phyloP scores from a whole-genome alignment of 257 asterid genomes.

The Solanum piurae region DNA sequence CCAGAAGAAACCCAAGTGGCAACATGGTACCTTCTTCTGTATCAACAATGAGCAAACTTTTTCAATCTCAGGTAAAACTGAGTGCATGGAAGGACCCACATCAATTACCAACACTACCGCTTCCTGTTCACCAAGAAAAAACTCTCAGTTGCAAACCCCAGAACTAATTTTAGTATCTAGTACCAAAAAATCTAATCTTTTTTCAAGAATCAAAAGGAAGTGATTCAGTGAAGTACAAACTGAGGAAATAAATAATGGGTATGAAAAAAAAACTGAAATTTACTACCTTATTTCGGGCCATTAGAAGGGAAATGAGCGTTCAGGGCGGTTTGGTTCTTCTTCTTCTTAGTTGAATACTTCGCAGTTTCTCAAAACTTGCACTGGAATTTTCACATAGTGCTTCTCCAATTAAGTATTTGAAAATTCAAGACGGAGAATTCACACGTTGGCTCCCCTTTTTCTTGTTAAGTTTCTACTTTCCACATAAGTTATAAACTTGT shows the following conservation, averaged over 20 bases:
- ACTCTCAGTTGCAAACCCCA: neutral
- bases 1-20: neutral
- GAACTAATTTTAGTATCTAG: neutral
- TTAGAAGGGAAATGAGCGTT: constrained; percentile 1
- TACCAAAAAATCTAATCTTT: neutral
- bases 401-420: neutral
- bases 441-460: neutral
- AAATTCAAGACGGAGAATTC: neutral
- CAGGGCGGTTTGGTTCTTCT: neutral
- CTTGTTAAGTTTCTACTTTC: neutral
- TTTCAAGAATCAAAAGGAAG: neutral
- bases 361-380: neutral
- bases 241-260: neutral
- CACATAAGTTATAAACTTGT: neutral
- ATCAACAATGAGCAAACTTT: constrained; percentile 75
- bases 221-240: neutral
- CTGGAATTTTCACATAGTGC: neutral
- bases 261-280: neutral
- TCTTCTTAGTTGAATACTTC: neutral
- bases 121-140: constrained; percentile 37
- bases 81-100: constrained; percentile 88
- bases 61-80: constrained; percentile 63
- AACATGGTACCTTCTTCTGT: constrained; percentile 61
- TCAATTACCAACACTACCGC: constrained; percentile 71
- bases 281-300: constrained; percentile 85